These are phyloP conservation scores for Pythium dissotocum DNA, from an alignment of 352 stramenopile genomes.

Conservation along the genomic window DNA sequence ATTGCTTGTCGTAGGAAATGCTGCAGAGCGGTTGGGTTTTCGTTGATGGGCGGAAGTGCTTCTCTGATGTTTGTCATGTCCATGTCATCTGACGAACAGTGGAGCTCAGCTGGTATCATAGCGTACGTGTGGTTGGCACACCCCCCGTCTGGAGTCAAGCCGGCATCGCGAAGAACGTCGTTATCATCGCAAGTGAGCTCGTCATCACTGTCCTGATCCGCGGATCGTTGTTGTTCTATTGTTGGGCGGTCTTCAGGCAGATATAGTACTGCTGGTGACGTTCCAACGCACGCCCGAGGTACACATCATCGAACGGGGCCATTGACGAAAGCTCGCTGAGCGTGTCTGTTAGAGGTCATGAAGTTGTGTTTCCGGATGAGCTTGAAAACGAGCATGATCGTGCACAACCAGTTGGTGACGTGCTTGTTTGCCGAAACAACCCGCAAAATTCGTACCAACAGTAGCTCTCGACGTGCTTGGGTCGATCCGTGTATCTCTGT, in stretches of 20 bases:
- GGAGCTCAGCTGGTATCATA: neutral
- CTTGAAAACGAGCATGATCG: neutral
- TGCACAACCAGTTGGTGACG: no score
- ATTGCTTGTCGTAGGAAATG: neutral
- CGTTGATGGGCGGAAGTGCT: no score
- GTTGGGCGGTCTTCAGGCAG: slow-evolving; percentile 3
- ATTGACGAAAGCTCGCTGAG: no score
- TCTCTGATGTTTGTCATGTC: no score
- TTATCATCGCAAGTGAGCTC: slow-evolving; percentile 9
- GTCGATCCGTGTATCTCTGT: slow-evolving; percentile 18
- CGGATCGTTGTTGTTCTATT: no score
- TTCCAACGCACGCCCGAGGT: neutral
- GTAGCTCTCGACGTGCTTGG: slow-evolving; percentile 11
- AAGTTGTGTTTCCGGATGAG: neutral
- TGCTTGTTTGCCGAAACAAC: slow-evolving; percentile 15
- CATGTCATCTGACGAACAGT: neutral
- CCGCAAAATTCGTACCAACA: slow-evolving; percentile 33
- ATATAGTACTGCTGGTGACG: slow-evolving; percentile 27
- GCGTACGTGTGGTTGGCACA: neutral
- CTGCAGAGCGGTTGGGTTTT: neutral
- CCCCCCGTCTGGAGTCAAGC: no score
- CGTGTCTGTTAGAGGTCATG: no score
- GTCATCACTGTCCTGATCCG: slow-evolving; percentile 6
- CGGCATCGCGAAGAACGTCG: neutral
- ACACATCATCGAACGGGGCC: no score